A percentile compares a stretch with the other conserved stretches of the same genome.
Conservation (phyloP, 805 yeast genomes). For the Candida argentea region DNA sequence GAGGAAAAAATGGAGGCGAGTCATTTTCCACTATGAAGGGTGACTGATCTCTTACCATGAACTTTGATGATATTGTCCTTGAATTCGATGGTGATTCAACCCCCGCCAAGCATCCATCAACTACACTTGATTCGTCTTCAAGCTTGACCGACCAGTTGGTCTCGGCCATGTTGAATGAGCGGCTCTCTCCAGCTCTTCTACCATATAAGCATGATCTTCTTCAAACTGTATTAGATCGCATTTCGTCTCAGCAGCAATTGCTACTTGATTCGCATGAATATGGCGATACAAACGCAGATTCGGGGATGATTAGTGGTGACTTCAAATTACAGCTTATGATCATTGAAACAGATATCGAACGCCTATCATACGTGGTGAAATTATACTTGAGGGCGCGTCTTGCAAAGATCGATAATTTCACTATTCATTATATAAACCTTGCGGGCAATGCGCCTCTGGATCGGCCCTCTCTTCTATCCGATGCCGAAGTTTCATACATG, state of each 20-base stretch:
- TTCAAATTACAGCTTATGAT: slow-evolving; percentile 67
- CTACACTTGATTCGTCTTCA: slow-evolving; percentile 10
- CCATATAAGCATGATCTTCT: slow-evolving; percentile 59
- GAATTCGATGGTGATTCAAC: slow-evolving; percentile 55
- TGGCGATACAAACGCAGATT: slow-evolving; percentile 41
- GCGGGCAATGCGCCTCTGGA: slow-evolving; percentile 5
- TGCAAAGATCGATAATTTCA: slow-evolving; percentile 60
- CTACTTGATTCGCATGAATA: slow-evolving; percentile 70
- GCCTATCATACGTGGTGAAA: slow-evolving; percentile 74
- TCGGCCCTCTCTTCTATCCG: slow-evolving; percentile 10
- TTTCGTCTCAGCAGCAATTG: slow-evolving; percentile 63
- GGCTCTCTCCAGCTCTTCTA: slow-evolving; percentile 80
- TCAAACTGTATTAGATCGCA: slow-evolving; percentile 43
- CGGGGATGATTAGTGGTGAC: slow-evolving; percentile 17
- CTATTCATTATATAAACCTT: slow-evolving; percentile 46
- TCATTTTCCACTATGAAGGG: background rate
- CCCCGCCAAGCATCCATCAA: no score
- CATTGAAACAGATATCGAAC: slow-evolving; percentile 84
- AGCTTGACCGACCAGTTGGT: slow-evolving; percentile 25
- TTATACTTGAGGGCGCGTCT: slow-evolving; percentile 73
- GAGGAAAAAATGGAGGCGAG: background rate
- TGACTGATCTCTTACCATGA: no score
- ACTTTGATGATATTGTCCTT: slow-evolving; percentile 60
- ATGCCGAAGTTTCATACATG: slow-evolving; percentile 57
- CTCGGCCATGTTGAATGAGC: slow-evolving; percentile 76